Evolutionary conservation across 2,329 filamentous ascomycete species (phyloP).

Genomic region (Exophiala xenobiotica): DNA sequence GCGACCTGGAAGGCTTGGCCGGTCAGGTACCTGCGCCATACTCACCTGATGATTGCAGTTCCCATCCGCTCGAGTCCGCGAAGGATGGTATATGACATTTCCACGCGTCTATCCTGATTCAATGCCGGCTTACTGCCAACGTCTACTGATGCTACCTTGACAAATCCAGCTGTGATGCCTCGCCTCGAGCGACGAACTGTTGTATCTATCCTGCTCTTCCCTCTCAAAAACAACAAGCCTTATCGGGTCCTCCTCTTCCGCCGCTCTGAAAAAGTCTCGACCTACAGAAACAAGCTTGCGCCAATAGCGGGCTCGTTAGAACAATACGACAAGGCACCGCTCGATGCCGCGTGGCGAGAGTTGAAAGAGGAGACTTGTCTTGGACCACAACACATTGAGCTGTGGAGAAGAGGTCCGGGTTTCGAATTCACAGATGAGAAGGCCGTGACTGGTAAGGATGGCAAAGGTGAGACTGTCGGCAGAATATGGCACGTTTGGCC

Average conservation of each 20-base stretch:
- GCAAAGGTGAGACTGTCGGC: constrained; percentile 6
- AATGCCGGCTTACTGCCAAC: too few species aligned
- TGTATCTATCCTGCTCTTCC: constrained; percentile 48
- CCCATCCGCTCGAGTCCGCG: too few species aligned
- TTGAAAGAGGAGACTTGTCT: constrained; percentile 63
- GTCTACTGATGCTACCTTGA: neutral
- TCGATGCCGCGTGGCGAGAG: constrained; percentile 62
- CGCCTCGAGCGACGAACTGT: constrained; percentile 34
- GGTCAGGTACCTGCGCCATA: too few species aligned
- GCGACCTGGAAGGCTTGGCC: too few species aligned
- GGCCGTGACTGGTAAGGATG: constrained; percentile 33
- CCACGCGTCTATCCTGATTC: too few species aligned
- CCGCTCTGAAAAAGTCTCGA: constrained; percentile 58
- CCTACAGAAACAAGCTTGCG: constrained; percentile 61
- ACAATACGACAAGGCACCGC: constrained; percentile 50
- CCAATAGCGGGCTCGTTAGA: constrained; percentile 65
- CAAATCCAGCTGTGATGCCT: neutral
- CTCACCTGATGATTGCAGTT: too few species aligned
- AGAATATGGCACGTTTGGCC: constrained; percentile 60
- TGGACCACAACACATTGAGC: constrained; percentile 45
- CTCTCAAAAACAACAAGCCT: constrained; percentile 21
- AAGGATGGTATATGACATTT: too few species aligned
- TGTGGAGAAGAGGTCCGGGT: constrained; percentile 58
- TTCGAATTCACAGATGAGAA: constrained; percentile 57
- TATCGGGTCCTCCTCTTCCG: constrained; percentile 60